Conservation (phyloP, 139 green algal genomes). For the Pycnococcus provasolii region DNA sequence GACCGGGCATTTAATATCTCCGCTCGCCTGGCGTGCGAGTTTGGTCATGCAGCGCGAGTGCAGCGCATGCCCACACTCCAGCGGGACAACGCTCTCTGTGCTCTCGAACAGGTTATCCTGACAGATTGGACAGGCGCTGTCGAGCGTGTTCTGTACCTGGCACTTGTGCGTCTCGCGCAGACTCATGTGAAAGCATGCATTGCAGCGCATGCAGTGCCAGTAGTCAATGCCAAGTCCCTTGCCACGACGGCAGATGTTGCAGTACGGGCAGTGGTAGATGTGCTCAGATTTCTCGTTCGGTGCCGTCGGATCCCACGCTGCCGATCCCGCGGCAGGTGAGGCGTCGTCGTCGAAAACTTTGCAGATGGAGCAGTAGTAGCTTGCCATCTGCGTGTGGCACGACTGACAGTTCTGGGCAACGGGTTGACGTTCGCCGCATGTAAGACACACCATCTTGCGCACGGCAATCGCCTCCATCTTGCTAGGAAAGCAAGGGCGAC, state of each 20-base stretch:
- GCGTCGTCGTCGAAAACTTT: conserved; percentile 80
- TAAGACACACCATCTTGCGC: conserved; percentile 66
- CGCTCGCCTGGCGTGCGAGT: too few species aligned
- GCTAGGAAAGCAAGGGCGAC: not conserved
- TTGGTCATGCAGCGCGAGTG: conserved; percentile 76
- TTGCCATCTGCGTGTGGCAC: conserved; percentile 58
- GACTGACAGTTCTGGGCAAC: conserved; percentile 37
- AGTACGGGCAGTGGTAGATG: conserved; percentile 99
- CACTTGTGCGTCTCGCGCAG: conserved; percentile 72
- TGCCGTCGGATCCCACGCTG: not conserved
- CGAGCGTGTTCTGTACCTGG: conserved; percentile 37
- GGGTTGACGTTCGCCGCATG: conserved; percentile 62
- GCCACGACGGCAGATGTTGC: conserved; percentile 80
- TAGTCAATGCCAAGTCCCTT: conserved; percentile 78
- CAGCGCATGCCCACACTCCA: conserved; percentile 94
- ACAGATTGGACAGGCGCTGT: conserved; percentile 87
- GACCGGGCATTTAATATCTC: too few species aligned
- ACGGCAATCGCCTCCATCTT: not conserved
- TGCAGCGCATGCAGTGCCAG: conserved; percentile 98
- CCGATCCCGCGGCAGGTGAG: too few species aligned
- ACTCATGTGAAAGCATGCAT: conserved; percentile 85
- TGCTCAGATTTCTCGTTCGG: conserved; percentile 21
- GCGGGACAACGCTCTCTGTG: conserved; percentile 52
- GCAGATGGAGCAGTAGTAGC: conserved; percentile 96
- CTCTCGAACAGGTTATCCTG: conserved; percentile 87